Percentiles rank a stretch among this genome's conserved stretches.
These are phyloP conservation scores for Ilex paraguariensis DNA, from an alignment of 305 asterid genomes.

Conservation along the genomic window DNA sequence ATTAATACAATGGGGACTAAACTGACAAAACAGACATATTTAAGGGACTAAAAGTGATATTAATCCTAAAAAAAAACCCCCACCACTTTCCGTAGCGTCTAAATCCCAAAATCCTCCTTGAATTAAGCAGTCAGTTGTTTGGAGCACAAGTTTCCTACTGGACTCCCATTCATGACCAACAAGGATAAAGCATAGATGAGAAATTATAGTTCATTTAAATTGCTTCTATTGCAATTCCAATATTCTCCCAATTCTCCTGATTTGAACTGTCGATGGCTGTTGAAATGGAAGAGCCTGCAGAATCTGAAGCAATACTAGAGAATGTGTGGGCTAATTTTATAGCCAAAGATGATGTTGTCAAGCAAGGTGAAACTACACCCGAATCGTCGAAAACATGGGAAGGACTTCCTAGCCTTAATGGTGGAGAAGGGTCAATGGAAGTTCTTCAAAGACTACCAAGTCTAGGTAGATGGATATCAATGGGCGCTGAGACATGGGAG, in stretches of 20 bases:
- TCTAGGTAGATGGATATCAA: conserved; percentile 61
- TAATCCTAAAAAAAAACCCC: neutral
- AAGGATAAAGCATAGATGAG: conserved; percentile 9
- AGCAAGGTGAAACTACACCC: conserved; percentile 1
- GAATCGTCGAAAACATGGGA: conserved; percentile 26
- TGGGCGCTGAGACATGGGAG: conserved; percentile 70
- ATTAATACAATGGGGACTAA: too few relatives aligned
- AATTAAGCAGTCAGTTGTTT: conserved; percentile 41
- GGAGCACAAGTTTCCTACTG: conserved; percentile 38
- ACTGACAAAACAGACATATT: too few relatives aligned
- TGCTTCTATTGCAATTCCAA: too few relatives aligned
- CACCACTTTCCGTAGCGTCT: conserved; percentile 30
- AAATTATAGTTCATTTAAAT: conserved; percentile 6
- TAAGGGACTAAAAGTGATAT: too few relatives aligned
- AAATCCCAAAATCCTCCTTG: conserved; percentile 49
- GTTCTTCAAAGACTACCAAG: conserved; percentile 54
- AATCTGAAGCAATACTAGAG: conserved; percentile 47
- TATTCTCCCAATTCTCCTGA: too few relatives aligned
- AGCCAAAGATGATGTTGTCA: conserved; percentile 24
- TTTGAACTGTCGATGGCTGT: too few relatives aligned
- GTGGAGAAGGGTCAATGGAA: conserved; percentile 23
- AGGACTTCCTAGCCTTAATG: conserved; percentile 35
- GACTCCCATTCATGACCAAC: conserved; percentile 23
- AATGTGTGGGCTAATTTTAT: conserved; percentile 74
- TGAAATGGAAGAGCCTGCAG: conserved; percentile 12